Conservation (phyloP, 208 protist species). For the Trypanosoma conorhini region DNA sequence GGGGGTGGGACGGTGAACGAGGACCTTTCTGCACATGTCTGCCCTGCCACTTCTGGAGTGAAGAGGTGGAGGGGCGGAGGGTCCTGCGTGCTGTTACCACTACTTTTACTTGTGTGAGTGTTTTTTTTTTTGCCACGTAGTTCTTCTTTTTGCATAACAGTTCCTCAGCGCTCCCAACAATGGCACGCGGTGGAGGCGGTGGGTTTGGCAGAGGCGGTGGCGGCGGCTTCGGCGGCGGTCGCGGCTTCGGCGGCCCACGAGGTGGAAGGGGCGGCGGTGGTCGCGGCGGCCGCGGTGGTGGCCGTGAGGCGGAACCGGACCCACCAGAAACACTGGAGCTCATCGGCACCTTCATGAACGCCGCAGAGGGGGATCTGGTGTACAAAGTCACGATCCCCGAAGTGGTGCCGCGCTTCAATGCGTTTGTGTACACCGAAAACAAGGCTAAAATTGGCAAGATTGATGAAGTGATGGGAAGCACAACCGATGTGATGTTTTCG, state of each 20-base stretch:
- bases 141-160: slow-evolving; percentile 5
- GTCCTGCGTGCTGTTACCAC: not conserved
- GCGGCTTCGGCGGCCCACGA: slow-evolving; percentile 36
- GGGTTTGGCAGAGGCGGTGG: slow-evolving; percentile 41
- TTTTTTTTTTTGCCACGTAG: not conserved
- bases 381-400: slow-evolving; percentile 70
- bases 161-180: not conserved
- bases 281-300: slow-evolving; percentile 70
- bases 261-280: slow-evolving; percentile 49
- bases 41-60: not conserved
- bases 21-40: not conserved
- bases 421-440: slow-evolving; percentile 92
- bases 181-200: slow-evolving; percentile 21
- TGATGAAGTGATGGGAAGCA: slow-evolving; percentile 90
- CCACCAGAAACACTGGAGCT: slow-evolving; percentile 83
- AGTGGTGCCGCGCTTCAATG: slow-evolving; percentile 89
- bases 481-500: slow-evolving; percentile 90
- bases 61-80: not conserved
- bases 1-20: not conserved
- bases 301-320: slow-evolving; percentile 69
- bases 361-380: slow-evolving; percentile 88
- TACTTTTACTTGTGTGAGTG: not conserved
- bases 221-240: slow-evolving; percentile 19
- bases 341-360: slow-evolving; percentile 86
- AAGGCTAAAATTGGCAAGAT: slow-evolving; percentile 94